Evolutionary conservation across 2,329 filamentous ascomycete genomes (phyloP).

Genomic region (Stagonosporopsis cucurbitacearum): DNA sequence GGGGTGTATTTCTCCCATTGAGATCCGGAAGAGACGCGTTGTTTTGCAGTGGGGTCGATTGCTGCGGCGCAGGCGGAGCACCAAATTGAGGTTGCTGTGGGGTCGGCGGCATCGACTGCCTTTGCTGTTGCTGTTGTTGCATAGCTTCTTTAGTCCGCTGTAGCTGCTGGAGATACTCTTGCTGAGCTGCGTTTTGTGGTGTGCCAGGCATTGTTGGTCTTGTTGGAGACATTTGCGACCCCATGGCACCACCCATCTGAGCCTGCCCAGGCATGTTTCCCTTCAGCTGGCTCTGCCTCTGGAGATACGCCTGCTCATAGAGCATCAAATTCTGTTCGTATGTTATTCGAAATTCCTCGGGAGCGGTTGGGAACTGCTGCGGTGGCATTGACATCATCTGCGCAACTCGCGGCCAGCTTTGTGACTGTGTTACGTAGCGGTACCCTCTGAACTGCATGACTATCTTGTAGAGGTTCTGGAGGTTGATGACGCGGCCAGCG

Average conservation of each 20-base stretch:
- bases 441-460: constrained; percentile 81
- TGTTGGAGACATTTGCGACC: constrained; percentile 44
- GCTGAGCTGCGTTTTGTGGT: constrained; percentile 56
- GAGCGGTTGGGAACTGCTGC: constrained; percentile 64
- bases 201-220: constrained; percentile 39
- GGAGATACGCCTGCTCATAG: constrained; percentile 75
- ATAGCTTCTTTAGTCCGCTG: constrained; percentile 50
- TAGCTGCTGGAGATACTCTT: constrained; percentile 54
- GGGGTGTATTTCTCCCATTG: constrained; percentile 57
- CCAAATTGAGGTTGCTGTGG: constrained; percentile 44
- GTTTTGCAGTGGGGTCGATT: constrained; percentile 54
- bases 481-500: constrained; percentile 73
- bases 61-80: constrained; percentile 39
- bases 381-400: constrained; percentile 54
- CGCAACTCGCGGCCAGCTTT: constrained; percentile 77
- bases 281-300: constrained; percentile 59
- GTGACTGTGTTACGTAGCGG: constrained; percentile 71
- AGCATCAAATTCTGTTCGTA: constrained; percentile 78
- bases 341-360: constrained; percentile 71
- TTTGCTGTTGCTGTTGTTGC: constrained; percentile 40
- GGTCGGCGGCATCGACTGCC: constrained; percentile 47
- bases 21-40: constrained; percentile 55
- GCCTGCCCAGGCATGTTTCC: constrained; percentile 35
- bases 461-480: constrained; percentile 78
- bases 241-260: constrained; percentile 35